Base-by-base conservation (phyloP, 2,329 filamentous ascomycete genomes). In the Fusarium mangiferae region DNA sequence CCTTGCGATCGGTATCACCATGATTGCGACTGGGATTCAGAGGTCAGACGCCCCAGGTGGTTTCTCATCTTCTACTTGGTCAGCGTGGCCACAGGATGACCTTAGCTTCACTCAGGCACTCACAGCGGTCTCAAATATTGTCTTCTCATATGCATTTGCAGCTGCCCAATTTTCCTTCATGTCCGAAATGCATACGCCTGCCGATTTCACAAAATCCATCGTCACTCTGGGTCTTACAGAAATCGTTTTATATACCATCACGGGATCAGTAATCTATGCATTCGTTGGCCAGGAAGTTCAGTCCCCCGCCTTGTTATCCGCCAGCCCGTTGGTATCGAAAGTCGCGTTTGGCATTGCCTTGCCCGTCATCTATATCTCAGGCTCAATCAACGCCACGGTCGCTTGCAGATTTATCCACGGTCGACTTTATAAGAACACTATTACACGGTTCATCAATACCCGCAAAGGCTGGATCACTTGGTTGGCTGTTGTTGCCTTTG, bases 281-380 rank as follows among this genome's bases (percentile, higher is more conserved):
- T 94, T 90, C 77, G 90, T 90, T 6, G 92, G 93, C n/a, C 82
- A 84, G 10, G 82, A 85, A 0, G 92, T 94, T 28, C 80, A 86
- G 61, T 90, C 90, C 1, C 93, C 93, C 1, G 91, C 93, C 0
- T 85, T 94, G 7, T 87, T 92, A 11, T 92, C 91, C 1, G 90
- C 91, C 15, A 87, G 88, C 6, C 82, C 83, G 4, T 72, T 86
- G 0, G 81, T 93, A 20, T 87, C 88, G 45, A 92, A 93, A 78
- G 82, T 94, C 17, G 91, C 91, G 3, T 94, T 92, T 76, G 91
- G 91, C 26, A 82, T 94, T 70, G 92, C 91, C 1, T 84, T 92
- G 4, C 92, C 92, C 10, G 93, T 92, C 57, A 94, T 94, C 78
- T 87, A 94, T 75, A 90, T 94, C 72, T 91, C 92, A 0, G 92